A percentile compares a stretch with the other conserved stretches of the same genome.
Evolutionary conservation across 306 rosid genomes (phyloP).

Genomic region (Acacia confusa): DNA sequence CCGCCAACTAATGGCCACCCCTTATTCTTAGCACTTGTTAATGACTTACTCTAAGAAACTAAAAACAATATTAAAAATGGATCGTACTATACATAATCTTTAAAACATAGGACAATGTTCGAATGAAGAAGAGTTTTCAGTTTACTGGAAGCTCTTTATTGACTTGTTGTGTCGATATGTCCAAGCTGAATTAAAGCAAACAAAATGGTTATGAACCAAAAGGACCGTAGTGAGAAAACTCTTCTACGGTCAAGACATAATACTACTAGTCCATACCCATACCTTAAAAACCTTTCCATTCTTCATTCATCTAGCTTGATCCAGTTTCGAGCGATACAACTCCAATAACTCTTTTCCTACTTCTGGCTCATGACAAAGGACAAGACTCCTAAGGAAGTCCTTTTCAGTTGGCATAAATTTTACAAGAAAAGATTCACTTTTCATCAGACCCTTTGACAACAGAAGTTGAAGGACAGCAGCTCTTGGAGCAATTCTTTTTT

Average conservation of each 20-base stretch:
- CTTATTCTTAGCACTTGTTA: no score
- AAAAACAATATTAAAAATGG: background rate
- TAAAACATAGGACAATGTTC: background rate
- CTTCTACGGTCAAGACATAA: background rate
- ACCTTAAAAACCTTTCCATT: background rate
- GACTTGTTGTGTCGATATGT: background rate
- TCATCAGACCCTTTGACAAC: background rate
- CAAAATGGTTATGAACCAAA: background rate
- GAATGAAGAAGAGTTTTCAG: background rate
- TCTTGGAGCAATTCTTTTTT: background rate
- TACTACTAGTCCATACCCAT: background rate
- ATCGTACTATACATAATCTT: background rate
- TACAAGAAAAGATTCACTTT: background rate
- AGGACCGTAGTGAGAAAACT: background rate
- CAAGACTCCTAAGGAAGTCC: background rate
- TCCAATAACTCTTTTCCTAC: slow-evolving; percentile 34
- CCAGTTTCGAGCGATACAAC: slow-evolving; percentile 24
- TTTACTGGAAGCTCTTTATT: background rate
- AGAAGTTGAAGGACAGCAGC: background rate
- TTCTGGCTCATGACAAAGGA: slow-evolving; percentile 29
- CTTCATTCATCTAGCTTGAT: background rate
- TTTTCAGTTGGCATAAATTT: background rate
- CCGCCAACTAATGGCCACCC: no score
- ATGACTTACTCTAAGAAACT: background rate
- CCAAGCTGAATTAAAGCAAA: background rate